Percentiles rank a stretch among this genome's conserved stretches.
phyloP scores from a whole-genome alignment of 2,329 filamentous ascomycete genomes.

The Aspergillus bombycis region DNA sequence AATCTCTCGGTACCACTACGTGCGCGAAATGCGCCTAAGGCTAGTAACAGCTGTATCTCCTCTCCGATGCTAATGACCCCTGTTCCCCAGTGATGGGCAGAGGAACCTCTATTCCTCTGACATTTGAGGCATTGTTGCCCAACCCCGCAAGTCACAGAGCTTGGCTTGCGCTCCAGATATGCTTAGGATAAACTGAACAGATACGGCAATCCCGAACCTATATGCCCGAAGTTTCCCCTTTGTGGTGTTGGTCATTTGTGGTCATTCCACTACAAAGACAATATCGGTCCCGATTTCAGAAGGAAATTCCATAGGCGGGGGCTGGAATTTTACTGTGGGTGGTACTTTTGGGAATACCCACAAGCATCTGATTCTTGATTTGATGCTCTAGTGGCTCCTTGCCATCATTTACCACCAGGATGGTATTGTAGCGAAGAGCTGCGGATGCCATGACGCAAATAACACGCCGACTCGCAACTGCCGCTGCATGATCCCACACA shows the following conservation, averaged over 20 bases:
- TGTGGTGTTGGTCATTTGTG: neutral
- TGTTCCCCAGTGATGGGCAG: neutral
- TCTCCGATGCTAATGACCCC: slow-evolving; percentile 6
- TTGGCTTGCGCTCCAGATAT: slow-evolving; percentile 5
- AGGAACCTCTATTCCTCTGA: neutral
- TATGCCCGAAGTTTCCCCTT: neutral
- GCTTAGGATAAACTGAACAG: neutral
- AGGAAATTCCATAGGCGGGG: neutral
- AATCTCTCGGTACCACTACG: slow-evolving; percentile 2
- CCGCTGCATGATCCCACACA: neutral
- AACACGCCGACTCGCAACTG: neutral
- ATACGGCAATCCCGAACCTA: neutral
- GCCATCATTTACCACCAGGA: neutral
- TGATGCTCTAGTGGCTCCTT: neutral
- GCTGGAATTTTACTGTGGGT: neutral
- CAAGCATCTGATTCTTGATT: slow-evolving; percentile 4
- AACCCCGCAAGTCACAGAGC: slow-evolving; percentile 23
- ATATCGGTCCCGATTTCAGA: neutral
- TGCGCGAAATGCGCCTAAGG: slow-evolving; percentile 14
- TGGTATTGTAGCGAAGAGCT: neutral
- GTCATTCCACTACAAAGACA: neutral
- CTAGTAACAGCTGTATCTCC: slow-evolving; percentile 8
- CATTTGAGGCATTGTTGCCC: slow-evolving; percentile 21
- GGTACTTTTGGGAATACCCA: slow-evolving; percentile 3
- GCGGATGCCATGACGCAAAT: neutral